Evolutionary conservation across 2,329 filamentous ascomycete genomes (phyloP).

Genomic region (Fusarium paranaense): DNA sequence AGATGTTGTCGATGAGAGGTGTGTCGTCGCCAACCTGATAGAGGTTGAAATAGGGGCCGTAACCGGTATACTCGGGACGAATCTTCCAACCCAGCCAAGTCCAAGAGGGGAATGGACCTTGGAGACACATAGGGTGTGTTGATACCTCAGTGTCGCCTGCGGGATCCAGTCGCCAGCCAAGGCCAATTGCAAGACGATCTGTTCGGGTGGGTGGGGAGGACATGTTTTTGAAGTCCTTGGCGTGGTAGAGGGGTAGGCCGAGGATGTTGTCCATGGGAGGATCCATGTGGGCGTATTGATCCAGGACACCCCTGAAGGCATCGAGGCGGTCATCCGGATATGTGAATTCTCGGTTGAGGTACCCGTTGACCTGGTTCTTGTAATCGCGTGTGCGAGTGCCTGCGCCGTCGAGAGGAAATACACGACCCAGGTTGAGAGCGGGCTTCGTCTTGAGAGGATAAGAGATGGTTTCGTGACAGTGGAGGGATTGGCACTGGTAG

Average conservation of each 20-base stretch:
- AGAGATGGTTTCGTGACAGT: slow-evolving; percentile 53
- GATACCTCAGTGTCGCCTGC: slow-evolving; percentile 30
- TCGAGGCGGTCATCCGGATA: slow-evolving; percentile 48
- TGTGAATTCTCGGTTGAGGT: slow-evolving; percentile 46
- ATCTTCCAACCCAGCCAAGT: slow-evolving; percentile 53
- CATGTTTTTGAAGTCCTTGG: slow-evolving; percentile 45
- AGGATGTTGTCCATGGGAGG: slow-evolving; percentile 46
- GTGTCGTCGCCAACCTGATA: slow-evolving; percentile 46
- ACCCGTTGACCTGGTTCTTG: slow-evolving; percentile 46
- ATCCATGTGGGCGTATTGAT: slow-evolving; percentile 44
- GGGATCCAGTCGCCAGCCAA: slow-evolving; percentile 50
- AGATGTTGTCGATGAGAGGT: slow-evolving; percentile 45
- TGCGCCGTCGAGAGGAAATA: slow-evolving; percentile 44
- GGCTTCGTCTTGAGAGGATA: slow-evolving; percentile 48
- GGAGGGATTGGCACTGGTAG: slow-evolving; percentile 52
- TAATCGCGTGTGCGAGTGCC: slow-evolving; percentile 42
- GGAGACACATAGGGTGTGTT: slow-evolving; percentile 43
- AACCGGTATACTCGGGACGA: slow-evolving; percentile 38
- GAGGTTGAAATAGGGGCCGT: slow-evolving; percentile 47
- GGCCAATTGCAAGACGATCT: slow-evolving; percentile 49
- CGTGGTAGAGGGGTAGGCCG: slow-evolving; percentile 51
- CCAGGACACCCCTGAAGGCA: slow-evolving; percentile 49
- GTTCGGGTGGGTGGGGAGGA: slow-evolving; percentile 45
- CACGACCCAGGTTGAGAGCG: slow-evolving; percentile 47
- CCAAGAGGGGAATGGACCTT: slow-evolving; percentile 51